A percentile compares a stretch with the other conserved stretches of the same genome.
These are phyloP conservation scores for Tolypocladium amazonense DNA, from an alignment of 2,329 filamentous ascomycete species.

Conservation along the genomic window DNA sequence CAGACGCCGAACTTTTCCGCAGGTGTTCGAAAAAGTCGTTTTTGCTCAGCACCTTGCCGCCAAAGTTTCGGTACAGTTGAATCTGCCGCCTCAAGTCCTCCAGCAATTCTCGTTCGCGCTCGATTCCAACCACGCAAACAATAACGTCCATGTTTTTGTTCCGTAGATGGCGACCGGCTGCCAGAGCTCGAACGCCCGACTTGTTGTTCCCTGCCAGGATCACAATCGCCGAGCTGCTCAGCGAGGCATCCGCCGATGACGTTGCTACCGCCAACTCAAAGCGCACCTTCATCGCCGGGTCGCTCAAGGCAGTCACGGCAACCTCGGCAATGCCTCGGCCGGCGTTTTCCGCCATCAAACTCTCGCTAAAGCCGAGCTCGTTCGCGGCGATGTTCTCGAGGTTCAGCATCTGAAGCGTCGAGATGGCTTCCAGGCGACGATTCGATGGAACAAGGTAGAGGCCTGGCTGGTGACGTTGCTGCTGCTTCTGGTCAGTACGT, in stretches of 20 bases:
- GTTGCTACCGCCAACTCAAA: slow-evolving; percentile 31
- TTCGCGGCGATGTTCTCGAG: slow-evolving; percentile 85
- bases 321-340: slow-evolving; percentile 83
- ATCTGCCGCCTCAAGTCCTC: slow-evolving; percentile 74
- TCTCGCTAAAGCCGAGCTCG: slow-evolving; percentile 77
- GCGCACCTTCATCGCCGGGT: slow-evolving; percentile 48
- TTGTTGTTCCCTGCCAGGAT: slow-evolving; percentile 95
- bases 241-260: slow-evolving; percentile 16
- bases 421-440: slow-evolving; percentile 51
- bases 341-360: slow-evolving; percentile 86
- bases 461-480: slow-evolving; percentile 28
- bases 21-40: slow-evolving; percentile 50
- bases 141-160: slow-evolving; percentile 75
- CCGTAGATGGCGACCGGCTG: slow-evolving; percentile 75
- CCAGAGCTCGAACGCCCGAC: slow-evolving; percentile 72
- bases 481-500: slow-evolving; percentile 22
- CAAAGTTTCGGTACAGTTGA: slow-evolving; percentile 73
- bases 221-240: slow-evolving; percentile 39
- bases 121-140: slow-evolving; percentile 74
- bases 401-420: slow-evolving; percentile 77
- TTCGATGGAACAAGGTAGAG: slow-evolving; percentile 45
- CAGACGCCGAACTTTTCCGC: slow-evolving; percentile 30
- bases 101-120: slow-evolving; percentile 70
- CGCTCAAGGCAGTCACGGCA: slow-evolving; percentile 56
- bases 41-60: slow-evolving; percentile 59